Conservation (phyloP, 768 basidiomycete species). For the Ephemerocybe angulata region DNA sequence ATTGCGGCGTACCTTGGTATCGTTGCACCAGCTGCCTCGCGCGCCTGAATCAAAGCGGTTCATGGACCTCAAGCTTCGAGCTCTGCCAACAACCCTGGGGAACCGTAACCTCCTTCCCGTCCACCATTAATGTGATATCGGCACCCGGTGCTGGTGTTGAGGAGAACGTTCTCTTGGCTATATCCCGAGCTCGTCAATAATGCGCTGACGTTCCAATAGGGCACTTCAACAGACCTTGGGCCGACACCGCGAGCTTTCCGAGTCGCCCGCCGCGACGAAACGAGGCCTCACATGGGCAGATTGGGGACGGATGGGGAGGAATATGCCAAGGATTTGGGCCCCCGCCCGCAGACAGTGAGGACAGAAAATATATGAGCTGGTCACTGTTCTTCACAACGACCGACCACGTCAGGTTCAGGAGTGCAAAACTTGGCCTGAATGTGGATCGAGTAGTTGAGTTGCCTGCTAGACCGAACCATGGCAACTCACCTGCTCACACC, state of each 20-base stretch:
- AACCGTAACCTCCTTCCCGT: constrained; percentile 96
- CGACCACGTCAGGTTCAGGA: too few relatives aligned
- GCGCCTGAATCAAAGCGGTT: constrained; percentile 94
- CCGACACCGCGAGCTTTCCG: constrained; percentile 54
- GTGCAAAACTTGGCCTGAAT: too few relatives aligned
- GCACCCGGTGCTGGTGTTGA: constrained; percentile 64
- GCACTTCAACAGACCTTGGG: constrained; percentile 22
- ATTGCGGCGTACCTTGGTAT: constrained; percentile 62
- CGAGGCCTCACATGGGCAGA: too few relatives aligned
- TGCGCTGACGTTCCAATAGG: background rate
- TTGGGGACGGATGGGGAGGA: too few relatives aligned
- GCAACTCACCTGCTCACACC: too few relatives aligned
- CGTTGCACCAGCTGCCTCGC: constrained; percentile 80
- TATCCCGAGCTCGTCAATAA: constrained; percentile 5
- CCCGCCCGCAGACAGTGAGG: too few relatives aligned
- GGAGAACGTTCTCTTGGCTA: constrained; percentile 60
- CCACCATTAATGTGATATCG: constrained; percentile 89
- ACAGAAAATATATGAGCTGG: too few relatives aligned
- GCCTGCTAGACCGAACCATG: too few relatives aligned
- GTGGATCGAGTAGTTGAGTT: too few relatives aligned
- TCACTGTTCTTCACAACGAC: too few relatives aligned
- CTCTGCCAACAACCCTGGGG: constrained; percentile 65
- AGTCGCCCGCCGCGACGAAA: too few relatives aligned
- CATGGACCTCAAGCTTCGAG: constrained; percentile 41
- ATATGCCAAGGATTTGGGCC: too few relatives aligned